Evolutionary conservation across 495 filamentous ascomycete species (phyloP), one percentile per base, ranked within the genome.

Genomic region (Talaromyces stipitatus): DNA sequence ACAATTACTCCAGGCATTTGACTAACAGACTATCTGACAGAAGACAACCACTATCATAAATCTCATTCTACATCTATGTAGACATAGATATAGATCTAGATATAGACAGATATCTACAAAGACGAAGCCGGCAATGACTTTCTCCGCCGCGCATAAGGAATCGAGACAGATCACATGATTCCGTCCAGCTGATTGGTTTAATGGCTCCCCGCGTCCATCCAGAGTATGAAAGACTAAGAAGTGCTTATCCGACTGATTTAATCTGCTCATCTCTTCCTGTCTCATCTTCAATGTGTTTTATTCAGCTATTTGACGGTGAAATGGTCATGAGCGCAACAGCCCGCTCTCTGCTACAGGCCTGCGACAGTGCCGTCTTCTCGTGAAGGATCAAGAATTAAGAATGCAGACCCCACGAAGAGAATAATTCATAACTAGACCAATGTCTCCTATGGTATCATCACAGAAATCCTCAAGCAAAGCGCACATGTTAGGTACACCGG

Each of bases 391-490:
- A 47, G 20, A n/a, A 12, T 47, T 16, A 48, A 48, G 45, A n/a
- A 48, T 48, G 45, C 45, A 10, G 20, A 7, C 6, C n/a, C 38
- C n/a, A 45, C 38, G 2, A 45, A 11, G 45, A 27, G n/a, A n/a
- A n/a, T n/a, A n/a, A n/a, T n/a, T n/a, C n/a, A n/a, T n/a, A n/a
- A n/a, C n/a, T 30, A 51, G 5, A 20, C 5, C 10, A 16, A 43
- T 55, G 33, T 46, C 43, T 27, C 61, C 48, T 16, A 26, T 46
- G n/a, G 23, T 38, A 11, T 58, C 51, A 18, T 50, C 41, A 54
- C 56, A 18, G 24, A 46, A 16, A 29, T 45, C 43, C 26, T 23
- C 50, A 20, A 8, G 18, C 43, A 63, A 56, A n/a, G 64, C 69
- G 63, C 65, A 65, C 46, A 10, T 41, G 29, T 33, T 27, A 20